Conservation (phyloP, 1,284 basidiomycete genomes). For the Trametes pubescens region DNA sequence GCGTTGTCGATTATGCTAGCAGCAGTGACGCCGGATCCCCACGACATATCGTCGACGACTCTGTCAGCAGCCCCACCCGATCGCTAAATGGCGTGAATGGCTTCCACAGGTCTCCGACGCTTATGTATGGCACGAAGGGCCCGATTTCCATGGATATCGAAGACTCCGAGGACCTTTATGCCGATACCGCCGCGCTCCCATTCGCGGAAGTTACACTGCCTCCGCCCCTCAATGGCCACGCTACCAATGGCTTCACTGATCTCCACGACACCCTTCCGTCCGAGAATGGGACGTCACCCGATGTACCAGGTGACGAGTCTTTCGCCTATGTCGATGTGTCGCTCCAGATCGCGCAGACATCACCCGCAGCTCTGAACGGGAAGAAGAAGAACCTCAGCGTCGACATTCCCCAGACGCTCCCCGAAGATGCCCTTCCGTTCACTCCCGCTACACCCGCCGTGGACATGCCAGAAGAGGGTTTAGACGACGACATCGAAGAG, state of each 20-base stretch:
- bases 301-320: not conserved
- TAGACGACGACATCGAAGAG: constrained; percentile 40
- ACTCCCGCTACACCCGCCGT: constrained; percentile 3
- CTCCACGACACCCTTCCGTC: not conserved
- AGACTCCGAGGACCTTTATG: not conserved
- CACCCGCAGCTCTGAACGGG: not conserved
- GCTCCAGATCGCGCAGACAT: not conserved
- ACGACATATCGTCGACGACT: constrained; percentile 6
- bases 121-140: not conserved
- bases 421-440: constrained; percentile 2
- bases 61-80: not conserved
- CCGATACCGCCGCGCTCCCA: not conserved
- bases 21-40: not conserved
- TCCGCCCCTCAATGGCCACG: not conserved
- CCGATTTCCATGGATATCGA: not conserved
- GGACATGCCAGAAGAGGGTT: constrained; percentile 20
- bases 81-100: not conserved
- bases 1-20: not conserved
- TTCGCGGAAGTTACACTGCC: not conserved
- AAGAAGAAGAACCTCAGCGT: not conserved
- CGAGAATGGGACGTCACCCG: not conserved
- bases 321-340: not conserved
- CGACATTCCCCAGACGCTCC: not conserved
- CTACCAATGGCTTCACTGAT: not conserved
- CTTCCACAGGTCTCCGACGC: not conserved